Percentiles rank a stretch among this genome's conserved stretches.
Evolutionary conservation across 805 yeast species (phyloP).

Genomic region (Candida alai): DNA sequence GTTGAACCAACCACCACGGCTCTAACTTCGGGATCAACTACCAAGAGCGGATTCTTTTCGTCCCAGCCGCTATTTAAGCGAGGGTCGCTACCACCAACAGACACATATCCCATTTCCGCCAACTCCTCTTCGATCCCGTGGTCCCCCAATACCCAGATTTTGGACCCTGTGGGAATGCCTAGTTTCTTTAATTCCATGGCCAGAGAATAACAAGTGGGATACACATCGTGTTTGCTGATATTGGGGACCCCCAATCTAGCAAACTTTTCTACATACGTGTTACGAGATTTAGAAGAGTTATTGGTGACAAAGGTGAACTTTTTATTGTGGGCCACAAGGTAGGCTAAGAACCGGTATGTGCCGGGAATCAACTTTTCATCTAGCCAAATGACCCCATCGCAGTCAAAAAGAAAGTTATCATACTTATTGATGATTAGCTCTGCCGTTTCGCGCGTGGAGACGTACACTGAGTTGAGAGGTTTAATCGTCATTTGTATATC

Average conservation of each 20-base stretch:
- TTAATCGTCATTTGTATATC: constrained; percentile 12
- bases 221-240: constrained; percentile 25
- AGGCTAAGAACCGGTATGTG: constrained; percentile 22
- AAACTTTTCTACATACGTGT: constrained; percentile 31
- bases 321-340: constrained; percentile 21
- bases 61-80: constrained; percentile 23
- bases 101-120: constrained; percentile 26
- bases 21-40: constrained; percentile 34
- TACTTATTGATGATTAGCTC: constrained; percentile 21
- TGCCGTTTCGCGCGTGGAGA: constrained; percentile 15
- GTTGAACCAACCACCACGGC: constrained; percentile 41
- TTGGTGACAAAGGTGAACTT: constrained; percentile 34
- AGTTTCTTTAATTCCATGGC: constrained; percentile 23
- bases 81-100: constrained; percentile 33
- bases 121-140: constrained; percentile 35
- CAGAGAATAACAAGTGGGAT: constrained; percentile 38
- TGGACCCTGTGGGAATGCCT: constrained; percentile 25
- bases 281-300: constrained; percentile 34
- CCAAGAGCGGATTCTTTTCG: constrained; percentile 21
- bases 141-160: constrained; percentile 41
- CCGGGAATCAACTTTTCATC: constrained; percentile 33
- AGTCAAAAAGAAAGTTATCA: constrained; percentile 39
- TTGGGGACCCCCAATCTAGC: constrained; percentile 25
- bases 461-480: constrained; percentile 6
- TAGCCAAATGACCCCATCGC: constrained; percentile 43